Conservation (phyloP, 768 basidiomycete species). For the Multifurca ochricompacta region DNA sequence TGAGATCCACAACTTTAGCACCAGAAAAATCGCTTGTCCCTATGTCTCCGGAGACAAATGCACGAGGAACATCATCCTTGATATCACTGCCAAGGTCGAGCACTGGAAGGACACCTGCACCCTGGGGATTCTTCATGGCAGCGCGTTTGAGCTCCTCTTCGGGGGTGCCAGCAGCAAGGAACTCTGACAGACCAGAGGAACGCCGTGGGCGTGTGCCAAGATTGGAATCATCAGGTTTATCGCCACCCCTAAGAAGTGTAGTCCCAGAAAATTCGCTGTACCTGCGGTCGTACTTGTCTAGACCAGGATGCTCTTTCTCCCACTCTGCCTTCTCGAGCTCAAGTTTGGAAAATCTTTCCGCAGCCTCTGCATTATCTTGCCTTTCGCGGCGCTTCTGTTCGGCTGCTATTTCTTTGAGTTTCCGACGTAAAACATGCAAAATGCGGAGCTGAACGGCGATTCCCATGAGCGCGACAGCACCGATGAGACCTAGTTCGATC, state of each 20-base stretch:
- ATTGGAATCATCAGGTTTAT: constrained; percentile 40
- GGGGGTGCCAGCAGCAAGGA: constrained; percentile 52
- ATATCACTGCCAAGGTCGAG: constrained; percentile 72
- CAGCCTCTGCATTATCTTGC: constrained; percentile 68
- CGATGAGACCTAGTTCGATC: constrained; percentile 87
- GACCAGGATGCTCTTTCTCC: constrained; percentile 76
- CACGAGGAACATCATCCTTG: constrained; percentile 64
- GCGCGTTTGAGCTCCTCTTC: constrained; percentile 55
- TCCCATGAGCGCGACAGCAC: constrained; percentile 77
- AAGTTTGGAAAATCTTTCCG: constrained; percentile 56
- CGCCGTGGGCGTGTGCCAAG: constrained; percentile 51
- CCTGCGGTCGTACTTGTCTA: constrained; percentile 50
- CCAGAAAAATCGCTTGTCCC: constrained; percentile 26
- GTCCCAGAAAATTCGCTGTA: constrained; percentile 57
- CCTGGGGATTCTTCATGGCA: constrained; percentile 38
- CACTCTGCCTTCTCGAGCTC: constrained; percentile 70
- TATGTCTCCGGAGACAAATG: constrained; percentile 43
- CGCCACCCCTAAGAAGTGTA: constrained; percentile 56
- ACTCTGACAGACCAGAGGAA: constrained; percentile 65
- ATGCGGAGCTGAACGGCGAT: constrained; percentile 86
- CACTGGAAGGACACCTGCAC: constrained; percentile 51
- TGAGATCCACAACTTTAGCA: constrained; percentile 42
- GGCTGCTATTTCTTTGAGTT: constrained; percentile 69
- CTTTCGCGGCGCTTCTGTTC: constrained; percentile 67
- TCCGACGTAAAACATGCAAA: constrained; percentile 68